Evolutionary conservation across 306 rosid genomes (phyloP).

Genomic region (Spatholobus suberectus): DNA sequence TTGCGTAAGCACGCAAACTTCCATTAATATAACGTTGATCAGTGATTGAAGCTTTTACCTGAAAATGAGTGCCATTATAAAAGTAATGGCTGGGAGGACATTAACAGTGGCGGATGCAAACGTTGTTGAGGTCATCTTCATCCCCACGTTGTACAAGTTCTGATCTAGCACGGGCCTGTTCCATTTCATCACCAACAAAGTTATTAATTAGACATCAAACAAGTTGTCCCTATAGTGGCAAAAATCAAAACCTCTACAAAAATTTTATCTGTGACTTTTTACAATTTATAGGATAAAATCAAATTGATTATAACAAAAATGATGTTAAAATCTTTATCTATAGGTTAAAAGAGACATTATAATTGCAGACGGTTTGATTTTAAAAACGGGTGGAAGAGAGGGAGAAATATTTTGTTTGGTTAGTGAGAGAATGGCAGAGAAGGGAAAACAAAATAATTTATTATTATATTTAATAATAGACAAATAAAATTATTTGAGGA

Average conservation of each 20-base stretch:
- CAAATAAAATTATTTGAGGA: no score
- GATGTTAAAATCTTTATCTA: background rate
- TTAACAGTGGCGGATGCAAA: slow-evolving; percentile 82
- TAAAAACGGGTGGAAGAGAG: no score
- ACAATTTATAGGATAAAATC: background rate
- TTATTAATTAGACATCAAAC: slow-evolving; percentile 4
- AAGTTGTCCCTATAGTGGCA: background rate
- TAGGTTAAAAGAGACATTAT: background rate
- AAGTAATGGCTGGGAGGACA: slow-evolving; percentile 92
- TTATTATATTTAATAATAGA: no score
- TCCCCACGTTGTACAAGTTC: slow-evolving; percentile 87
- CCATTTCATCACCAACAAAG: slow-evolving; percentile 22
- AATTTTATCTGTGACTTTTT: background rate
- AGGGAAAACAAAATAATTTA: no score
- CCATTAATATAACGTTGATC: slow-evolving; percentile 5
- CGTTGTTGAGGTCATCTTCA: slow-evolving; percentile 92
- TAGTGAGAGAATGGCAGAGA: no score
- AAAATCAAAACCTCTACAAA: background rate
- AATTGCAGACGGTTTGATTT: background rate
- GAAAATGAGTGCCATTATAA: slow-evolving; percentile 89
- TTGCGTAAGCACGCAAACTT: slow-evolving; percentile 33
- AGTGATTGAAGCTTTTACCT: slow-evolving; percentile 58
- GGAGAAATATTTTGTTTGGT: no score
- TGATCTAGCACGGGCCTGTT: slow-evolving; percentile 98
- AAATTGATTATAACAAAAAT: background rate